Percentiles rank a stretch among this genome's conserved stretches.
phyloP scores from a whole-genome alignment of 306 rosid genomes.

The Sicyos baderoa region DNA sequence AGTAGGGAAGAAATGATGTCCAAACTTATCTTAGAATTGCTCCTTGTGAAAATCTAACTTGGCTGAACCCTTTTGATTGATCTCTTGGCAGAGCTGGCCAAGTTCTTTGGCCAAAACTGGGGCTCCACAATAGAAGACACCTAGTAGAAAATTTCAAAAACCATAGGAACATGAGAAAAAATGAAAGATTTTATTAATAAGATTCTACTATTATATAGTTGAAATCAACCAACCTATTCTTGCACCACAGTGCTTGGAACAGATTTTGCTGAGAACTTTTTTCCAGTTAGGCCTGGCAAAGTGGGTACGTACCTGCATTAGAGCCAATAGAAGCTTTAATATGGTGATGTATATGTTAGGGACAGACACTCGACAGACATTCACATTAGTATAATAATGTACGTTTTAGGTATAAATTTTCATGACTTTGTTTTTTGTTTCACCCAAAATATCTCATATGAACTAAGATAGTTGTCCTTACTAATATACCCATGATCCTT shows the following conservation, averaged over 20 bases:
- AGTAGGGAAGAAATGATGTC: constrained; percentile 9
- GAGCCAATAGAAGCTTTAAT: not conserved
- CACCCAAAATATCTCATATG: too few relatives aligned
- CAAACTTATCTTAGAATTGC: constrained; percentile 47
- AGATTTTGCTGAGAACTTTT: constrained; percentile 78
- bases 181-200: not conserved
- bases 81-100: constrained; percentile 73
- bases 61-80: constrained; percentile 85
- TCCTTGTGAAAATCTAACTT: constrained; percentile 97
- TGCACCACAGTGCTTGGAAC: constrained; percentile 81
- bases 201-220: not conserved
- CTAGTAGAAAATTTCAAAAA: constrained; percentile 35
- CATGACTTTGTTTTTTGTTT: too few relatives aligned
- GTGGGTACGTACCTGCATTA: constrained; percentile 81
- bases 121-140: constrained; percentile 93
- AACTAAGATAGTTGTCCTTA: too few relatives aligned
- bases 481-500: too few relatives aligned
- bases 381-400: too few relatives aligned
- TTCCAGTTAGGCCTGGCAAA: constrained; percentile 99
- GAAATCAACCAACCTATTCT: constrained; percentile 56
- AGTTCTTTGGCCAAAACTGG: constrained; percentile 96
- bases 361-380: too few relatives aligned
- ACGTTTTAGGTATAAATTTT: too few relatives aligned
- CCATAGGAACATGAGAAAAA: constrained; percentile 13
- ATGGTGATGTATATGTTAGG: not conserved